Evolutionary conservation across 331 rosid genomes (phyloP), one percentile per base, ranked within the genome.

Genomic region (Pyracantha coccinea): DNA sequence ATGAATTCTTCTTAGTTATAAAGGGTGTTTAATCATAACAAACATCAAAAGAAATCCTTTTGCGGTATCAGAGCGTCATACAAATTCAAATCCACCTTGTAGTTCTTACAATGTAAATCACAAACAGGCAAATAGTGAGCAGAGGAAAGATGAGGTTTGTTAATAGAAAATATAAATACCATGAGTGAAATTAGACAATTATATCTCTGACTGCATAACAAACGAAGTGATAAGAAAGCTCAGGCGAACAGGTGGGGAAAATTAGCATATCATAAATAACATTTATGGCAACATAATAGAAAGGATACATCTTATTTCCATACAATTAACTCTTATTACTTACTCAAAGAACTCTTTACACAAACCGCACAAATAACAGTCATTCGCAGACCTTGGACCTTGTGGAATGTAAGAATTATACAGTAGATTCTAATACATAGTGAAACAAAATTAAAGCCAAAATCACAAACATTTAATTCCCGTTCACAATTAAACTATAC

Each of bases 401-500:
- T 44, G 80, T 52, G 25, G 75, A 68, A 63, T 50, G 67, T 70
- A 58, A 68, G 61, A 73, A 60, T 24, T 28, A 64, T 66, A 57
- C 75, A 57, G 32, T 58, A 38, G 68, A 32, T 70, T 57, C 74
- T n/a, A 57, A 31, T 74, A 55, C 24, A 71, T 4, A 25, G 53
- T 59, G 31, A 60, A 77, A 19, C 12, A 31, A 59, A 23, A 9
- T 57, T 57, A n/a, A 63, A 44, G 14, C 54, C 55, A 32, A 82
- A 66, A 58, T 25, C 31, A 71, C 78, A 76, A 59, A 47, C 70
- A 73, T 33, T 41, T 64, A 71, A 71, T 33, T 21, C 32, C 66
- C 52, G 63, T 79, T 54, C 57, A 66, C 52, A 52, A 75, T 60
- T 78, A 58, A 41, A 68, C 70, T 78, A 68, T 64, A 62, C 60